phyloP scores from a whole-genome alignment of 148 eudicot species.

The Silene conica region DNA sequence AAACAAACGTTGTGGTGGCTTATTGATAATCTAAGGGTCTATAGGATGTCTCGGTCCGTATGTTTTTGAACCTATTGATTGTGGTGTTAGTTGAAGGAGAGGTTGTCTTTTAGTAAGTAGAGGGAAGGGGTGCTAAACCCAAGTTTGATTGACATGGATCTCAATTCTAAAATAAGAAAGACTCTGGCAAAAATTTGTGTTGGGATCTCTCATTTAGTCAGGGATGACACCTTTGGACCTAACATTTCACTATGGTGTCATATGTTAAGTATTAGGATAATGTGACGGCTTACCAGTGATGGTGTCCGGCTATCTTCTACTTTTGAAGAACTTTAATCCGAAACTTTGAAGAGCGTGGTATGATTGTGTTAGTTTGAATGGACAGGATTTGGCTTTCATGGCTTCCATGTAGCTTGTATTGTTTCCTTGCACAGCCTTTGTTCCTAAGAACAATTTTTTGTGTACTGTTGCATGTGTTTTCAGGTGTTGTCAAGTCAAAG shows the following conservation, averaged over 20 bases:
- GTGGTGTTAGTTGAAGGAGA: background rate
- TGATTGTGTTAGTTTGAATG: background rate
- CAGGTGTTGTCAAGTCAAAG: constrained; percentile 84
- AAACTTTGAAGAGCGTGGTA: background rate
- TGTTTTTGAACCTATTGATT: background rate
- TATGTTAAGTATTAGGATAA: background rate
- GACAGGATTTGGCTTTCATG: background rate
- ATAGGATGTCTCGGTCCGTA: background rate
- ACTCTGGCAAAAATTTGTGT: no score
- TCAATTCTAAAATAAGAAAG: no score
- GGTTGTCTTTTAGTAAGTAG: background rate
- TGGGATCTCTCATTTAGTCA: no score
- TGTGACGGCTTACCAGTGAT: background rate
- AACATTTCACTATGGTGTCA: background rate
- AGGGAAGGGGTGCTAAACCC: background rate
- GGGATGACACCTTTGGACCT: no score
- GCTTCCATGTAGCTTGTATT: background rate
- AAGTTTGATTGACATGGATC: no score
- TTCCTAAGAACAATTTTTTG: constrained; percentile 5
- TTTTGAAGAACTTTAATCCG: background rate
- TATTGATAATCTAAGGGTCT: background rate
- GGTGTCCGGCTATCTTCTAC: background rate
- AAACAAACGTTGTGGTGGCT: background rate
- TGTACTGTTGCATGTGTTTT: background rate
- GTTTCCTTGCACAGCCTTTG: background rate